Conservation (phyloP, 768 basidiomycete species). For the Suillus subaureus region DNA sequence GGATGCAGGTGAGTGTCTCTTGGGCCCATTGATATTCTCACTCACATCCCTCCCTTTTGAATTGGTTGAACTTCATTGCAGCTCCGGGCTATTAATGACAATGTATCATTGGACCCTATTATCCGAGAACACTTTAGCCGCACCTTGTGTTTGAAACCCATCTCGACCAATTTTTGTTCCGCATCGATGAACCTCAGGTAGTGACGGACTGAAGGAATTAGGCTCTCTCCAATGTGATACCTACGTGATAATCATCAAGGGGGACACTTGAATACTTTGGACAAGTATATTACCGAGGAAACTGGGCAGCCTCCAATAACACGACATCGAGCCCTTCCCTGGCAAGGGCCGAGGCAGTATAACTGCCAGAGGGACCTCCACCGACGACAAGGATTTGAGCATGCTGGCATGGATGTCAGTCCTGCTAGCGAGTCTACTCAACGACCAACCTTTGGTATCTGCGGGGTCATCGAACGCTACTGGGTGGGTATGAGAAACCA, state of each 20-base stretch:
- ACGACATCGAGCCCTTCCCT: constrained; percentile 62
- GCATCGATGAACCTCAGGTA: constrained; percentile 54
- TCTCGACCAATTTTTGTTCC: constrained; percentile 42
- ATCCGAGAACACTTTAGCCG: constrained; percentile 23
- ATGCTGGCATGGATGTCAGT: constrained; percentile 18
- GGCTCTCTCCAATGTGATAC: constrained; percentile 52
- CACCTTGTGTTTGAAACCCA: constrained; percentile 54
- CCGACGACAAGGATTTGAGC: constrained; percentile 50
- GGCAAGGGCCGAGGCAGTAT: constrained; percentile 54
- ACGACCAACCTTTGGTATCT: constrained; percentile 21
- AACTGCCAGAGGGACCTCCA: constrained; percentile 62
- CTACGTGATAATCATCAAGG: constrained; percentile 21
- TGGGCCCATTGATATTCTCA: constrained; percentile 6
- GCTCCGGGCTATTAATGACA: constrained; percentile 50
- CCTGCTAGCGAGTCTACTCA: not conserved
- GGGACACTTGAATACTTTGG: not conserved
- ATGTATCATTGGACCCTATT: not conserved
- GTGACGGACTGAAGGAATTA: constrained; percentile 52
- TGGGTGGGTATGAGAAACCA: not conserved
- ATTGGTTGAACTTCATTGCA: constrained; percentile 59
- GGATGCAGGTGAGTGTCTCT: not conserved
- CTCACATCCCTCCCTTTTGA: constrained; percentile 61
- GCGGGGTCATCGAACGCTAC: not conserved
- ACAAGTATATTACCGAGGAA: constrained; percentile 46
- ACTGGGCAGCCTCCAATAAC: constrained; percentile 54